Conservation (phyloP, 345 rosid genomes). For the Garcia nutans region DNA sequence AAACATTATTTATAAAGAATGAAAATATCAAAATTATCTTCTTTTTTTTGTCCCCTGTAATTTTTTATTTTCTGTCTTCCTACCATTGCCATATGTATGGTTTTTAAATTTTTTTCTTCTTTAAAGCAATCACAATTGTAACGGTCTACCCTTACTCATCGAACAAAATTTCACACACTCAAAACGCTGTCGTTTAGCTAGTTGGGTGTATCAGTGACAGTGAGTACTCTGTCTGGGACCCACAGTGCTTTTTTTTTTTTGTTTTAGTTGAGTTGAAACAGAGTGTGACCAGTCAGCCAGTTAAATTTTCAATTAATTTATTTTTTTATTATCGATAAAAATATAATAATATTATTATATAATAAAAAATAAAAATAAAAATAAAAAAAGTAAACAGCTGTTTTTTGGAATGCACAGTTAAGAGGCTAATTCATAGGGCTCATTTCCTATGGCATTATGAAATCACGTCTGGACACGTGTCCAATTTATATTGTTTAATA, state of each 20-base stretch:
- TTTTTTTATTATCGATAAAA: neutral
- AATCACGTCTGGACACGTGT: neutral
- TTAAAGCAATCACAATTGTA: neutral
- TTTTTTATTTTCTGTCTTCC: neutral
- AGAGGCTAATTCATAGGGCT: too few species aligned
- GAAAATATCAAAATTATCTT: too few species aligned
- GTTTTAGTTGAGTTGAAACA: neutral
- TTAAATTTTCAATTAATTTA: neutral
- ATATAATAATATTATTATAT: neutral
- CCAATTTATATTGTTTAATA: too few species aligned
- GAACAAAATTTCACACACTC: neutral
- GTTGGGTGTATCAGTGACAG: neutral
- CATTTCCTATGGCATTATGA: too few species aligned
- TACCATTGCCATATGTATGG: too few species aligned
- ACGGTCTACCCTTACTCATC: neutral
- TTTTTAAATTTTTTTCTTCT: neutral
- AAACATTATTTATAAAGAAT: too few species aligned
- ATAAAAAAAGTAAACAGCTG: too few species aligned
- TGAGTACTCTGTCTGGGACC: neutral
- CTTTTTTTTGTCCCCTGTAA: neutral
- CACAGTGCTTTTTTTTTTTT: neutral
- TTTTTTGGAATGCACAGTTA: too few species aligned
- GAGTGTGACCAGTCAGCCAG: neutral
- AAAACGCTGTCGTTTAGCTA: slow-evolving; percentile 2
- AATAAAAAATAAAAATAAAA: too few species aligned